Percentiles rank a stretch among this genome's conserved stretches.
Evolutionary conservation across 306 rosid genomes (phyloP).

Genomic region (Notholithocarpus densiflorus): DNA sequence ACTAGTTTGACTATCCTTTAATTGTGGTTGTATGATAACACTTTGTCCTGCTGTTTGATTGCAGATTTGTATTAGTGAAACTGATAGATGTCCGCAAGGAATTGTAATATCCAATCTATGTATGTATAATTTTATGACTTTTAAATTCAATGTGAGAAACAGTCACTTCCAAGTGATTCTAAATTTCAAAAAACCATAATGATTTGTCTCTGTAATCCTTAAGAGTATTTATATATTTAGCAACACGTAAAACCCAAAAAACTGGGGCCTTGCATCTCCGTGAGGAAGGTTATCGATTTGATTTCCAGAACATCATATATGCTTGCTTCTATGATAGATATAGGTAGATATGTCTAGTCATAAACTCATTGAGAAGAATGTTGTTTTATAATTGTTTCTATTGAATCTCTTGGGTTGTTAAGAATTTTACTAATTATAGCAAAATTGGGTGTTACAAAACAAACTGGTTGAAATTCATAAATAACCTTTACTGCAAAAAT

Average conservation of each 20-base stretch:
- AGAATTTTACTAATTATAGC: no score
- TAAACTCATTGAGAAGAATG: background rate
- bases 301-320: background rate
- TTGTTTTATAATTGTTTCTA: background rate
- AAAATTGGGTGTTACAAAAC: no score
- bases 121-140: constrained; percentile 40
- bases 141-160: background rate
- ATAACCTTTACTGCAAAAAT: no score
- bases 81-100: constrained; percentile 68
- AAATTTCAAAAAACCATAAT: background rate
- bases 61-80: constrained; percentile 49
- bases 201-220: background rate
- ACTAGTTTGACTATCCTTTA: background rate
- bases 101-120: constrained; percentile 76
- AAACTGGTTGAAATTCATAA: no score
- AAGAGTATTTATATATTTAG: background rate
- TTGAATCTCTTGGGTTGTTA: no score
- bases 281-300: background rate
- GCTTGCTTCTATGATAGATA: background rate
- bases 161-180: constrained; percentile 3
- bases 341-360: background rate
- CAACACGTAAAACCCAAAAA: background rate
- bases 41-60: constrained; percentile 25
- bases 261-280: background rate
- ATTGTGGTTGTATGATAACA: constrained; percentile 19